Conservation (phyloP, 345 rosid genomes). For the Crucihimalaya himalaica region DNA sequence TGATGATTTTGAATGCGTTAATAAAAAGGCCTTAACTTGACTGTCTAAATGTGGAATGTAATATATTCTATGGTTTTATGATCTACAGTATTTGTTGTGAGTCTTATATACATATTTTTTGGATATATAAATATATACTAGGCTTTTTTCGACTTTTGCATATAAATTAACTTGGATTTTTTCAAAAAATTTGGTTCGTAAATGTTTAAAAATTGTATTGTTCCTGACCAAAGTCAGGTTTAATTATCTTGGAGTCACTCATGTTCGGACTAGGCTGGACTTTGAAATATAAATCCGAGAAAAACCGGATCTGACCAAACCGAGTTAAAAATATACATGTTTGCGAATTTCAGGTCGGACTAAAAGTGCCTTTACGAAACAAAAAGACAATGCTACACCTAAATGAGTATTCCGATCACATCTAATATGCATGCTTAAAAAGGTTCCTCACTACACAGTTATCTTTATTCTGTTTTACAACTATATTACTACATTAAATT, state of each 20-base stretch:
- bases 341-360: neutral
- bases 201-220: neutral
- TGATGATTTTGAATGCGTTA: too few species aligned
- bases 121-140: neutral
- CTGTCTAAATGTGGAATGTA: too few species aligned
- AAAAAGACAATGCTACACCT: slow-evolving; percentile 3
- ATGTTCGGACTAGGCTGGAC: neutral
- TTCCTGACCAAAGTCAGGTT: neutral
- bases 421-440: slow-evolving; percentile 35
- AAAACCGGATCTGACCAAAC: neutral
- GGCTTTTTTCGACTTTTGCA: neutral
- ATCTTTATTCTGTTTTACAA: slow-evolving; percentile 8
- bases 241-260: neutral
- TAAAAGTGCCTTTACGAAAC: neutral
- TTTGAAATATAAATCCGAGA: neutral
- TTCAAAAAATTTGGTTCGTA: neutral
- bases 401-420: slow-evolving; percentile 27
- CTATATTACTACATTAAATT: neutral
- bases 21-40: too few species aligned
- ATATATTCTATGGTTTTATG: too few species aligned
- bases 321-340: neutral
- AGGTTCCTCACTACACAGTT: slow-evolving; percentile 26
- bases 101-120: too few species aligned
- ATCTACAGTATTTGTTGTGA: neutral
- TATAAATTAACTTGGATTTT: neutral